Evolutionary conservation across 2,329 filamentous ascomycete species (phyloP), one percentile per base, ranked within the genome.

Genomic region (Aspergillus luchuensis): DNA sequence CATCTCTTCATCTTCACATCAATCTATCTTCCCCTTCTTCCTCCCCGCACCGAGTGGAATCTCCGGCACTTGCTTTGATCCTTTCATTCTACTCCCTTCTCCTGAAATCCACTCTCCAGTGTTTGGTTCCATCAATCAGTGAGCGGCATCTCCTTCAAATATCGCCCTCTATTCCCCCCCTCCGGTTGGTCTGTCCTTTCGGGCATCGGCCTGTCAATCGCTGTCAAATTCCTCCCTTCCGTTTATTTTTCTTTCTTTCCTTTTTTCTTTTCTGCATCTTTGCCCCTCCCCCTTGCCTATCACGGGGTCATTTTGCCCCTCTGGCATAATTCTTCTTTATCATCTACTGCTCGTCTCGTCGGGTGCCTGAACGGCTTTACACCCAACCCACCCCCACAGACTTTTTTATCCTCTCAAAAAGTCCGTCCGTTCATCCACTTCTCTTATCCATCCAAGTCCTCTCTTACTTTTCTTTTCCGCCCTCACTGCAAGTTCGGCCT

Each of bases 351-450:
- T 55, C 52, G 52, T 62, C 59, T 64, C 61, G 56, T 49, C 58
- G 43, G 58, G 61, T 61, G 61, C 62, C 62, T 60, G 58, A 64
- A 58, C 59, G 17, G 50, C 55, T 59, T 39, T 25, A 19, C 30
- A 52, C 47, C 51, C 28, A 56, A 52, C 47, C 58, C 15, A 28
- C 25, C 41, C 33, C 41, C 15, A 15, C 25, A 54, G 57, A 43
- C 30, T 38, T 43, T 19, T 21, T 11, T 3, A 17, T 21, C 17
- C 45, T 43, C 19, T 45, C 19, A 47, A 19, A 19, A 39, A 6
- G 10, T 25, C 8, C n/a, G 36, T 10, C 6, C 28, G 15, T 23
- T 39, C 15, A 36, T 53, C 51, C 5, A 19, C 6, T 21, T 39
- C 17, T 8, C 39, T 41, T 30, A 30, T 47, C 39, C 8, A 30